Percentiles rank a stretch among this genome's conserved stretches.
Conservation (phyloP, 345 rosid genomes). For the Eucalyptus erythrocorys region DNA sequence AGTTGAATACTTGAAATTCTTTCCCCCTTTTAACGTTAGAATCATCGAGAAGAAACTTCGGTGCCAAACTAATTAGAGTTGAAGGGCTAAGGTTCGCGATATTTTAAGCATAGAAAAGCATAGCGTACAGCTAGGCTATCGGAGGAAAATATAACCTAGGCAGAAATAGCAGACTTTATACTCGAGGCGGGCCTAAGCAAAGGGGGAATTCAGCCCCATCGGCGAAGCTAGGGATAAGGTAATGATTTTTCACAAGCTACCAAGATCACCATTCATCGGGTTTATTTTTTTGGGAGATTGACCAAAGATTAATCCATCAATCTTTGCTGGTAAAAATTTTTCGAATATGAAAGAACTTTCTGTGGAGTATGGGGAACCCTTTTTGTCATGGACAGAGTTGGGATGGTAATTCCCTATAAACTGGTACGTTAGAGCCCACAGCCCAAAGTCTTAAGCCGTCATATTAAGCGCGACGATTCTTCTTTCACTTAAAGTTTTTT, state of each 20-base stretch:
- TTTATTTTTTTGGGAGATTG: background rate
- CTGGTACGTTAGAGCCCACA: background rate
- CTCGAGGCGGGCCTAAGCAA: background rate
- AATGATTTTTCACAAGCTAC: background rate
- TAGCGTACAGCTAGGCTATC: background rate
- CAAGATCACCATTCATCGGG: background rate
- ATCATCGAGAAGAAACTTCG: background rate
- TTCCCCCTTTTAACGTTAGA: background rate
- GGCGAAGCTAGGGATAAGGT: background rate
- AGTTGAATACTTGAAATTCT: background rate
- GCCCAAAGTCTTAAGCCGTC: background rate
- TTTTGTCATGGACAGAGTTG: background rate
- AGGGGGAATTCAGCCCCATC: background rate
- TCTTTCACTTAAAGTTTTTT: background rate
- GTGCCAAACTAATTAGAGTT: background rate
- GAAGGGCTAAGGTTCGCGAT: background rate
- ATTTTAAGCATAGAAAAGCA: background rate
- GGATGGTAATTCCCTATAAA: background rate
- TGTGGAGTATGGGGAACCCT: background rate
- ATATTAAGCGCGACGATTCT: background rate
- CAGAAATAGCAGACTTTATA: background rate
- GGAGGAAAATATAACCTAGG: background rate
- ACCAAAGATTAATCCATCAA: background rate
- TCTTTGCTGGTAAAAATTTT: fast-evolving
- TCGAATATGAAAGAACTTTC: background rate